Percentiles rank a stretch among this genome's conserved stretches.
Conservation (phyloP, 257 asterid species). For the Scutellaria galericulata region DNA sequence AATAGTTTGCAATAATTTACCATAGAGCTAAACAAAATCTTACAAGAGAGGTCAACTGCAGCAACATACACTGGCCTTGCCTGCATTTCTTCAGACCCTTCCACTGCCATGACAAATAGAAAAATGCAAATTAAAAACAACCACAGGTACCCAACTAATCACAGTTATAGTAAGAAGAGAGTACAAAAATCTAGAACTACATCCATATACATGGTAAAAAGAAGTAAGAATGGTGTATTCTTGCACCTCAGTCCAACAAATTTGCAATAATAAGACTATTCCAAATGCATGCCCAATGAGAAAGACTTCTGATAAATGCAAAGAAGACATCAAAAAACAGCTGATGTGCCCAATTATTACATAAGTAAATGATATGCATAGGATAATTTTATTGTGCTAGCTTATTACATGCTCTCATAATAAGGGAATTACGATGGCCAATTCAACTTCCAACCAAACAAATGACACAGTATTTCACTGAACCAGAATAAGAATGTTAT, state of each 20-base stretch:
- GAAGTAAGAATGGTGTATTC: conserved; percentile 5
- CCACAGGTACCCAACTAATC: background rate
- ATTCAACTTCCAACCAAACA: conserved; percentile 16
- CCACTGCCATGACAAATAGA: conserved; percentile 63
- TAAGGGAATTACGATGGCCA: background rate
- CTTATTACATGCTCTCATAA: conserved; percentile 9
- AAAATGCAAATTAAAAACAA: conserved; percentile 8
- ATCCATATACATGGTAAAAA: conserved; percentile 20
- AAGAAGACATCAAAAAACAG: conserved; percentile 24
- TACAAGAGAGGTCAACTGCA: conserved; percentile 92
- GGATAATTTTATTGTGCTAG: conserved; percentile 11
- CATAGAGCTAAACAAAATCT: conserved; percentile 42
- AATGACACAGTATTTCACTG: conserved; percentile 18
- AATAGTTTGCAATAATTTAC: conserved; percentile 26
- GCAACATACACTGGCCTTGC: conserved; percentile 96
- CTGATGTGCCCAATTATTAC: background rate
- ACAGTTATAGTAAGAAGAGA: background rate
- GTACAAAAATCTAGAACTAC: conserved; percentile 28
- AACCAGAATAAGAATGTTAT: background rate
- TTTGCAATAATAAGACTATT: background rate
- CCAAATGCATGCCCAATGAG: background rate
- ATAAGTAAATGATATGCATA: conserved; percentile 1
- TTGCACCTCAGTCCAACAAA: conserved; percentile 30
- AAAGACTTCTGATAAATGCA: conserved; percentile 2
- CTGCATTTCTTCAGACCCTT: conserved; percentile 81